Base-by-base conservation (phyloP, 495 filamentous ascomycete genomes). In the Evansstolkia leycettana region DNA sequence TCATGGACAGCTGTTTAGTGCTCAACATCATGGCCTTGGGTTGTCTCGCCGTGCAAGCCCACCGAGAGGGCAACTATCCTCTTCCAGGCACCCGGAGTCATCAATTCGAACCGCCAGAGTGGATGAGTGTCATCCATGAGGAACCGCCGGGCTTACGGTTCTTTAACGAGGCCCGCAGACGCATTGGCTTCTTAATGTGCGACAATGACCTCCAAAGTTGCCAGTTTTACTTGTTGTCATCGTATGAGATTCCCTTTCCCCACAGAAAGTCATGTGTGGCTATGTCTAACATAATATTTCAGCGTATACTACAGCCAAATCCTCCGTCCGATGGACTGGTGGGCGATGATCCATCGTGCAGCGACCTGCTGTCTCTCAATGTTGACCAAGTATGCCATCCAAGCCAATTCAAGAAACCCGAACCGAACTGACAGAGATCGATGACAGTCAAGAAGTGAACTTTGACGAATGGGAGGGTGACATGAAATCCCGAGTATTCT, bases 401-500 rank as follows among this genome's bases (percentile, higher is more conserved):
- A n/a, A n/a, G 3, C 17, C 16, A 12, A 5, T 34, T 48, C 31
- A 49, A 41, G 33, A 9, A 38, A 14, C 14, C 33, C 19, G 16
- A n/a, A n/a, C n/a, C n/a, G n/a, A n/a, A n/a, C n/a, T n/a, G n/a
- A n/a, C n/a, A n/a, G n/a, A n/a, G n/a, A n/a, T n/a, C n/a, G n/a
- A n/a, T n/a, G n/a, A 23, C 33, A 65, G 61, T 33, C 63, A 58
- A 31, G 51, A 65, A 25, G 57, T 67, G 17, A 61, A 54, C 30
- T 67, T 62, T 29, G 53, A 67, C 29, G 49, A 62, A 42, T 67
- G 63, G 63, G 63, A 65, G 45, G 63, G 63, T 19, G 63, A 67
- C 38, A 67, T 67, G 63, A 67, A 67, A 33, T 67, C 63, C 8
- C 54, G 63, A 5, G 61, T 67, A 2, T 67, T 61, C 39, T 67